These are phyloP conservation scores for Penicillium sp. DNA, from an alignment of 2,329 filamentous ascomycete species.

Conservation along the genomic window DNA sequence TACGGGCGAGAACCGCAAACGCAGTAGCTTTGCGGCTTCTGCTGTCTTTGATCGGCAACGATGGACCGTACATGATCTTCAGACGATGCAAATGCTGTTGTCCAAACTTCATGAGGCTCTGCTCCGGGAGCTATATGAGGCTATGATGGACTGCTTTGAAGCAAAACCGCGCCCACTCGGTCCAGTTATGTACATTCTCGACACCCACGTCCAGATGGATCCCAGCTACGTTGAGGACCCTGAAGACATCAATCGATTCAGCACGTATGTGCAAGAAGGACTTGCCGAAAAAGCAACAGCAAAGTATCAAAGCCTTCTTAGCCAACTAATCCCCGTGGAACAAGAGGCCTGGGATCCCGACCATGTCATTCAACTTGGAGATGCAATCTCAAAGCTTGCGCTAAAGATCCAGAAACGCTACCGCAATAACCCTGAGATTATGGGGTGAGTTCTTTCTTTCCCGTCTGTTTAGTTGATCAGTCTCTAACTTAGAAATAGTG, in stretches of 20 bases:
- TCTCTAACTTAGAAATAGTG: constrained; percentile 28
- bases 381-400: constrained; percentile 72
- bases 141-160: constrained; percentile 83
- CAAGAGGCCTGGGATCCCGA: constrained; percentile 82
- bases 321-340: constrained; percentile 68
- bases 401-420: constrained; percentile 90
- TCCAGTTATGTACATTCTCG: constrained; percentile 68
- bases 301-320: constrained; percentile 70
- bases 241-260: constrained; percentile 64
- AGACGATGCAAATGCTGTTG: constrained; percentile 65
- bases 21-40: constrained; percentile 42
- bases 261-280: constrained; percentile 61
- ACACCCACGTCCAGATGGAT: constrained; percentile 73
- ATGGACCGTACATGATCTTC: constrained; percentile 63
- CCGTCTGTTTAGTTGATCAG: constrained; percentile 30
- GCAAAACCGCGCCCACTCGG: constrained; percentile 74
- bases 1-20: constrained; percentile 52
- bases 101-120: constrained; percentile 69
- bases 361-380: constrained; percentile 81
- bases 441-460: constrained; percentile 54
- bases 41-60: constrained; percentile 51
- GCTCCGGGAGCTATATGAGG: constrained; percentile 74
- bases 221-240: constrained; percentile 61
- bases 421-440: constrained; percentile 73
- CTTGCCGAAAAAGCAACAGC: constrained; percentile 64